Evolutionary conservation across 2,329 filamentous ascomycete species (phyloP), one percentile per base, ranked within the genome.

Genomic region (Tolypocladium paradoxum): DNA sequence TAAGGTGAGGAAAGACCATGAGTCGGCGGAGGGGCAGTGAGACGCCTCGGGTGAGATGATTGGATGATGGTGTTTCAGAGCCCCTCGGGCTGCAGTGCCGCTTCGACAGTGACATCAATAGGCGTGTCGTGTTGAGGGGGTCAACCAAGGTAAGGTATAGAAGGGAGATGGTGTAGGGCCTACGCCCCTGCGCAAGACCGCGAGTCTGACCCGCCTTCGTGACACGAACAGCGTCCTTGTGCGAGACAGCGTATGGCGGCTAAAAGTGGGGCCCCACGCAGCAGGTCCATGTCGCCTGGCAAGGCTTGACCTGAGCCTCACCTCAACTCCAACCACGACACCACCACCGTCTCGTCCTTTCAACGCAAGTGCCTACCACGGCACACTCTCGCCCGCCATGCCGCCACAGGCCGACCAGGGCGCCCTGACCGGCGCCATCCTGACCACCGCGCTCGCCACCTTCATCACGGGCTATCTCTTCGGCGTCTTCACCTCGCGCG

Each of bases 381-480:
- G 40, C 24, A n/a, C 24, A 2, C 36, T 1, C n/a, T n/a, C 20
- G 33, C 51, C 54, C 50, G 53, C 60, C 55, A 68, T 68, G 63
- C 53, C 60, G 27, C 29, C 49, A 9, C 36, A 37, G 9, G 51
- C 59, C 48, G 74, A 78, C 58, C 64, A 73, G 36, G 57, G 67
- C 52, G 62, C 73, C 50, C 70, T 74, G 48, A 74, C 76, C 16
- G 79, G 81, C 56, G 76, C 90, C 54, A 75, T 90, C 47, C 72
- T 92, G 57, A 82, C 84, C 52, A 90, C 88, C 20, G 84, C 84
- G 58, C 79, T 95, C 57, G 73, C 92, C 53, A 81, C 85, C 57
- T 83, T 88, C 60, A 67, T 93, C 52, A 79, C 82, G 1, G 91
- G 91, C 62, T 95, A 92, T 71, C 82, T 90, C 37, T 78, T 96